Conservation (phyloP, 768 basidiomycete genomes). For the Peribolospora kevripleyi region DNA sequence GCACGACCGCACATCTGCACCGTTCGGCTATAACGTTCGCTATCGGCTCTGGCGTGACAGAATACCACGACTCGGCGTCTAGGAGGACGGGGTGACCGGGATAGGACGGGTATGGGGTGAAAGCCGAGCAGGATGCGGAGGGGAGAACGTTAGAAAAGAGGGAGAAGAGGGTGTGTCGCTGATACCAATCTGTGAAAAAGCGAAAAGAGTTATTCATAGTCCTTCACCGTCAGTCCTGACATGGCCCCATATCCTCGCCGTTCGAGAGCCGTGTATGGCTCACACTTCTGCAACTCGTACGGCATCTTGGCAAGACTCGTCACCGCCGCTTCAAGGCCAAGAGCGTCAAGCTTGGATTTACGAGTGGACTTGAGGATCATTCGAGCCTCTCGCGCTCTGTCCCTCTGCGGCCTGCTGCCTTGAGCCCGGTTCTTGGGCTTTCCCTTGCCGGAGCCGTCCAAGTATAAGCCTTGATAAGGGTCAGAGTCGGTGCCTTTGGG, state of each 20-base stretch:
- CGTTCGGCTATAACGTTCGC: constrained; percentile 80
- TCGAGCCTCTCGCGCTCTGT: too few relatives aligned
- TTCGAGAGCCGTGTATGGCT: neutral
- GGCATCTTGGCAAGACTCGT: neutral
- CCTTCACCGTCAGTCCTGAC: neutral
- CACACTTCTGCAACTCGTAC: neutral
- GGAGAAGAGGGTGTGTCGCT: constrained; percentile 59
- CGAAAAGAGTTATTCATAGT: neutral
- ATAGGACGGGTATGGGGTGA: too few relatives aligned
- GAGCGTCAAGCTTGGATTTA: too few relatives aligned
- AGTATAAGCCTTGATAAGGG: too few relatives aligned
- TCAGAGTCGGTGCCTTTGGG: too few relatives aligned
- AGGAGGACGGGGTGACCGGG: constrained; percentile 50
- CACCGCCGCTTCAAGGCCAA: too few relatives aligned
- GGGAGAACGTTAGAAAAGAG: constrained; percentile 25
- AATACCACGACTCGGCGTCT: constrained; percentile 89
- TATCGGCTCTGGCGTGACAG: constrained; percentile 73
- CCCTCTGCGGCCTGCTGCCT: too few relatives aligned
- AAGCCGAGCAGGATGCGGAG: too few relatives aligned
- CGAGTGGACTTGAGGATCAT: too few relatives aligned
- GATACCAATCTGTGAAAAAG: constrained; percentile 44
- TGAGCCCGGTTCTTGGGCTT: too few relatives aligned
- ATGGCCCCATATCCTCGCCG: neutral
- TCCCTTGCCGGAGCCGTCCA: too few relatives aligned
- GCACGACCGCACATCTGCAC: constrained; percentile 41